Percentiles rank a stretch among this genome's conserved stretches.
Conservation (phyloP, 2,329 filamentous ascomycete genomes). For the Hyphodiscus sp. region DNA sequence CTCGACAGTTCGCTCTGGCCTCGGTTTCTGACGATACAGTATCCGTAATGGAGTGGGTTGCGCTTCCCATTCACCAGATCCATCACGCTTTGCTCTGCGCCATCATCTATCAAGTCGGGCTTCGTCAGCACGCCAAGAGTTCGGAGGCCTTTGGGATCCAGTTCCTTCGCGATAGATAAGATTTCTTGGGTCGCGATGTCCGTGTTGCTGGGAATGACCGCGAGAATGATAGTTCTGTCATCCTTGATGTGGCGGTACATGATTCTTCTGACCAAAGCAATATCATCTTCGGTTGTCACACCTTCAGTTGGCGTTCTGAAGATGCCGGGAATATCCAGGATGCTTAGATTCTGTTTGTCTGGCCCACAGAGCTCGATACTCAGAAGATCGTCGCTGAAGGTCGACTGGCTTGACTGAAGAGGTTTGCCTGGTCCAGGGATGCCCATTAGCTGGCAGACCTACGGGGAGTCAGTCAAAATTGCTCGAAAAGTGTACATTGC, state of each 20-base stretch:
- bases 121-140: slow-evolving; percentile 38
- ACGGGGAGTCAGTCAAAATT: not conserved
- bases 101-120: slow-evolving; percentile 43
- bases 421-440: slow-evolving; percentile 9
- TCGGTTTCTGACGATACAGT: slow-evolving; percentile 21
- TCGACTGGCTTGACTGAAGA: slow-evolving; percentile 1
- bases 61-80: slow-evolving; percentile 12
- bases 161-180: slow-evolving; percentile 8
- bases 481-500: not conserved
- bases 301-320: slow-evolving; percentile 34
- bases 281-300: slow-evolving; percentile 32
- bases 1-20: slow-evolving; percentile 11
- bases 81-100: slow-evolving; percentile 30
- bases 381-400: slow-evolving; percentile 8
- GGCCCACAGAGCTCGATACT: slow-evolving; percentile 22
- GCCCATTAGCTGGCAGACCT: slow-evolving; percentile 10
- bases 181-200: slow-evolving; percentile 12
- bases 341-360: slow-evolving; percentile 42
- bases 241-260: slow-evolving; percentile 45
- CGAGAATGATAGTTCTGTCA: slow-evolving; percentile 18
- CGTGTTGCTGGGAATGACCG: slow-evolving; percentile 7
- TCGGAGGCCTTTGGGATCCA: slow-evolving; percentile 8
- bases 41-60: slow-evolving; percentile 11
- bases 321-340: slow-evolving; percentile 53
- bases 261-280: slow-evolving; percentile 36